A percentile compares a stretch with the other conserved stretches of the same genome.
Evolutionary conservation across 148 eudicot genomes (phyloP).

Genomic region (Heliamphora exappendiculata): DNA sequence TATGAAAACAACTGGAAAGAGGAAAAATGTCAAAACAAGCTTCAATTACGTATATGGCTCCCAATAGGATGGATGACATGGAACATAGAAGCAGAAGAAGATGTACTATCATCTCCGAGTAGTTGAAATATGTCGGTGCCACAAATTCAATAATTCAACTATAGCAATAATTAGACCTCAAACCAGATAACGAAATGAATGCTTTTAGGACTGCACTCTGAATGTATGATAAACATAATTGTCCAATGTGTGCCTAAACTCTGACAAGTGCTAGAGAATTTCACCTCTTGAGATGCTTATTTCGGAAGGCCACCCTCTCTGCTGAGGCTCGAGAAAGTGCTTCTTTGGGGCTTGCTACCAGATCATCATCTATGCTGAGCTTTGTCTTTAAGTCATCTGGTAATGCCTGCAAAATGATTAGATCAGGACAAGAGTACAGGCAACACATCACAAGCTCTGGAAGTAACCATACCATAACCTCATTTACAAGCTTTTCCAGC

Average conservation of each 20-base stretch:
- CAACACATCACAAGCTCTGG: slow-evolving; percentile 1
- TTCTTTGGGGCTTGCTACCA: slow-evolving; percentile 65
- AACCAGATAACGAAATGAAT: no score
- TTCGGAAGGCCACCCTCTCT: slow-evolving; percentile 51
- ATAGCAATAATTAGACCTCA: no score
- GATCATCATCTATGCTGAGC: slow-evolving; percentile 86
- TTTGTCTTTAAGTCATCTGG: slow-evolving; percentile 93
- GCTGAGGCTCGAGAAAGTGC: slow-evolving; percentile 68
- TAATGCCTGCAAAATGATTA: slow-evolving; percentile 43
- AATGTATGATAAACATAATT: not conserved
- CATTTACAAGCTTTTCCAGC: slow-evolving; percentile 88
- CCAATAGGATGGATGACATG: not conserved
- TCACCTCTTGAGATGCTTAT: slow-evolving; percentile 55
- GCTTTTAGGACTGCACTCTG: no score
- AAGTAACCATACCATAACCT: slow-evolving; percentile 67
- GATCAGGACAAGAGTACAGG: not conserved
- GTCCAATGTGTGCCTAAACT: not conserved
- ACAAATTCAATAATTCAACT: no score
- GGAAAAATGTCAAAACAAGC: no score
- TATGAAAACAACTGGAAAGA: no score
- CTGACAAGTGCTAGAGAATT: not conserved
- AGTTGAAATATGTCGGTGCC: no score
- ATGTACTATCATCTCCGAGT: no score
- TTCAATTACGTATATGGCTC: not conserved
- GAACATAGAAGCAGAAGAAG: not conserved